A percentile compares a stretch with the other conserved stretches of the same genome.
Evolutionary conservation across 2,329 filamentous ascomycete genomes (phyloP).

Genomic region (Sclerotinia glacialis): DNA sequence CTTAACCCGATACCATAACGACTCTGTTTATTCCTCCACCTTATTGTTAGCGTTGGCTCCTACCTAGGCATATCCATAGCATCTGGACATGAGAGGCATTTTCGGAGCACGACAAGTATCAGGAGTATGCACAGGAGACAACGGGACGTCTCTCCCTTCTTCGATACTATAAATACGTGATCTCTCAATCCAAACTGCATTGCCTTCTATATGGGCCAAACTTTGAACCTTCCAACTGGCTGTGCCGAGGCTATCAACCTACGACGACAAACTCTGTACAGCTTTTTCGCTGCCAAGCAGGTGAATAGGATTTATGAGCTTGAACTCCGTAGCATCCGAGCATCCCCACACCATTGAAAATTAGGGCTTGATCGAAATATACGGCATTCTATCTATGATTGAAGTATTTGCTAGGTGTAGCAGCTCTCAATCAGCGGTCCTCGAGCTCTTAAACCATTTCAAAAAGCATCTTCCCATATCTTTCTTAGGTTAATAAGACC

Average conservation of each 20-base stretch:
- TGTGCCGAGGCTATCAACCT: not conserved
- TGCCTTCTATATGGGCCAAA: not conserved
- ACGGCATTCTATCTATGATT: not conserved
- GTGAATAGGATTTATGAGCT: not conserved
- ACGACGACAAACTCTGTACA: not conserved
- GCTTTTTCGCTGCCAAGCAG: not conserved
- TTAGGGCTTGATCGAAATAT: not conserved
- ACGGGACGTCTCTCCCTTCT: not conserved
- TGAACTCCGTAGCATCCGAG: slow-evolving; percentile 9
- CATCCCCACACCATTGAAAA: not conserved
- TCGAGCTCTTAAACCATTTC: not conserved
- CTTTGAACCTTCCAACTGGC: not conserved
- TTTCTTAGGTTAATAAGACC: not conserved
- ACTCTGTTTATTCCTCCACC: not conserved
- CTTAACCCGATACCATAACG: not conserved
- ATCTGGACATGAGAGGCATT: not conserved
- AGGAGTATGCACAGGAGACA: not conserved
- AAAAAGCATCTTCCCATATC: not conserved
- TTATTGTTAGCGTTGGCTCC: not conserved
- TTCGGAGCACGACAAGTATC: not conserved
- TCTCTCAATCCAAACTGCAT: not conserved
- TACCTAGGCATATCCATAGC: no score
- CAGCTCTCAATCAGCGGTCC: not conserved
- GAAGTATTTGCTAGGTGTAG: not conserved
- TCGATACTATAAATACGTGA: not conserved